Evolutionary conservation across 2,329 filamentous ascomycete genomes (phyloP).

Genomic region (Amphichorda felina): DNA sequence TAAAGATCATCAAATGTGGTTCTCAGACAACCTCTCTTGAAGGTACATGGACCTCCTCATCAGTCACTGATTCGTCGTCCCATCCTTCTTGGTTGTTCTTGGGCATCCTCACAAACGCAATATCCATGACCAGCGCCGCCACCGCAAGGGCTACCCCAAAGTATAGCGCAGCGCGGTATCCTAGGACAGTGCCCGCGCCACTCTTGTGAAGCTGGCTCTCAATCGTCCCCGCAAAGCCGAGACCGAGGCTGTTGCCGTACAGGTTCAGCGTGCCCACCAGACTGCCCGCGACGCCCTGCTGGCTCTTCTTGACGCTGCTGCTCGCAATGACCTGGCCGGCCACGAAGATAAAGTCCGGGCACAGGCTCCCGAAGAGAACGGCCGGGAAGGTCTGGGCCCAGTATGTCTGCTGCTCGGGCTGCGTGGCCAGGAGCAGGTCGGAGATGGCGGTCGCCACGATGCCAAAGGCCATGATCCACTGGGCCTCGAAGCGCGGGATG

Average conservation of each 20-base stretch:
- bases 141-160: constrained; percentile 23
- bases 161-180: constrained; percentile 26
- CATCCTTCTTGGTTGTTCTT: constrained; percentile 25
- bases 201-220: constrained; percentile 13
- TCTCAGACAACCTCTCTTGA: no score
- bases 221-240: constrained; percentile 20
- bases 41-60: no score
- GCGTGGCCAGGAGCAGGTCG: constrained; percentile 20
- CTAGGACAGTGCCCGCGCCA: constrained; percentile 10
- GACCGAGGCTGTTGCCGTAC: constrained; percentile 17
- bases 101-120: constrained; percentile 25
- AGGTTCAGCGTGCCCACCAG: constrained; percentile 28
- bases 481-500: constrained; percentile 30
- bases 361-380: constrained; percentile 17
- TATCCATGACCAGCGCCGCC: constrained; percentile 18
- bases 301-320: constrained; percentile 30
- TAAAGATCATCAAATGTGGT: no score
- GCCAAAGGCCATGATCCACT: constrained; percentile 34
- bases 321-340: constrained; percentile 41
- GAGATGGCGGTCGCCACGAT: constrained; percentile 11
- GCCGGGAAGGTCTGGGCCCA: constrained; percentile 27
- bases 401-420: constrained; percentile 29
- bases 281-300: constrained; percentile 38
- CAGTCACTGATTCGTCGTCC: constrained; percentile 10
- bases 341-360: constrained; percentile 36